Conservation (phyloP, 2,329 filamentous ascomycete genomes). For the Penicillium paneum region DNA sequence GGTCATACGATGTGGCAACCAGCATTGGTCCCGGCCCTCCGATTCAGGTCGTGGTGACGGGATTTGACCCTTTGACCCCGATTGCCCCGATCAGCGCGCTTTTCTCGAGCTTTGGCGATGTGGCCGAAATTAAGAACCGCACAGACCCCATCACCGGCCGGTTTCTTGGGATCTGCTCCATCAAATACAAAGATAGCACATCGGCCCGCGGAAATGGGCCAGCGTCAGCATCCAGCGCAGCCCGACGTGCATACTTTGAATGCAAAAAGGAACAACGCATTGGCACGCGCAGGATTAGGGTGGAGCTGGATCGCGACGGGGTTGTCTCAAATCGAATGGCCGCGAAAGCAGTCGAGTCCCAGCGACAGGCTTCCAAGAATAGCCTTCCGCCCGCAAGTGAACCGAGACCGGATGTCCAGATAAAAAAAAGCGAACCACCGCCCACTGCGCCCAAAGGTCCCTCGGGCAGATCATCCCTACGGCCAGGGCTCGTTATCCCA, state of each 20-base stretch:
- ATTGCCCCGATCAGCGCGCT: constrained; percentile 51
- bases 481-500: constrained; percentile 33
- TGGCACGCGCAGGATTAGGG: constrained; percentile 71
- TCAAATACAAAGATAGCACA: constrained; percentile 75
- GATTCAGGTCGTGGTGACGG: constrained; percentile 86
- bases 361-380: constrained; percentile 52
- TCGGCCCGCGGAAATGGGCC: constrained; percentile 51
- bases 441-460: constrained; percentile 86
- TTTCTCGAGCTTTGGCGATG: constrained; percentile 57
- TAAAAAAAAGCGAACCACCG: constrained; percentile 62
- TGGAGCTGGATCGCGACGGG: constrained; percentile 87
- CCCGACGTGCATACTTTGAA: constrained; percentile 70
- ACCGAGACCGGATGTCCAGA: constrained; percentile 36
- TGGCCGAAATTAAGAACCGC: constrained; percentile 87
- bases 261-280: constrained; percentile 76
- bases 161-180: constrained; percentile 88
- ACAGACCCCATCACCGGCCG: constrained; percentile 93
- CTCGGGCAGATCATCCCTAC: constrained; percentile 53
- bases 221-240: constrained; percentile 72
- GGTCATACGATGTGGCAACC: constrained; percentile 74
- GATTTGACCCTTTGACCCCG: constrained; percentile 86
- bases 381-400: constrained; percentile 23
- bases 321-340: constrained; percentile 76
- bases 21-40: constrained; percentile 87
- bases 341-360: constrained; percentile 67